Conservation (phyloP, 2,329 filamentous ascomycete species). For the Penicillium sclerotiorum region DNA sequence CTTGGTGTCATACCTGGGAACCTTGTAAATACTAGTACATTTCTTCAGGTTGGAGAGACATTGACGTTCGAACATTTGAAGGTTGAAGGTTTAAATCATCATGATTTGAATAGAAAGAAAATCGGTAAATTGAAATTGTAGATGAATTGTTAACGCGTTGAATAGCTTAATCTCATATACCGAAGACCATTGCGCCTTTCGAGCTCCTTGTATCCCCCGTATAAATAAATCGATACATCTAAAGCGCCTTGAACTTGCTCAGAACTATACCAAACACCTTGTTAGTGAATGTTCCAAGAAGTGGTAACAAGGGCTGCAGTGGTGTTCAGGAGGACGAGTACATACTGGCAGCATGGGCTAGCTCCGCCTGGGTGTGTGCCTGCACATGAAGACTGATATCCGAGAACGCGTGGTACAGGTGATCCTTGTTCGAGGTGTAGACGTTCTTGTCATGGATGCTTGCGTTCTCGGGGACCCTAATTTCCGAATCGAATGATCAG, state of each 20-base stretch:
- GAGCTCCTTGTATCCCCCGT: no score
- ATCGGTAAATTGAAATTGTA: neutral
- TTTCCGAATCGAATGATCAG: constrained; percentile 2
- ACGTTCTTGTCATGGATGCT: constrained; percentile 20
- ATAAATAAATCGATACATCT: neutral
- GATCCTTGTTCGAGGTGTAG: constrained; percentile 23
- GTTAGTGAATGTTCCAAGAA: no score
- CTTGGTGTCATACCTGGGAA: no score
- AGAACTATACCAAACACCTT: constrained; percentile 8
- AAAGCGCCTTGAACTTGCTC: constrained; percentile 22
- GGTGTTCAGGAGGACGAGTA: no score
- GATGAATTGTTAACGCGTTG: neutral
- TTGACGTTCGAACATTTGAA: no score
- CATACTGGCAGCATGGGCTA: constrained; percentile 21
- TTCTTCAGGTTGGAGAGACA: no score
- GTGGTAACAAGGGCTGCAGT: no score
- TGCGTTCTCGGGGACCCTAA: constrained; percentile 21
- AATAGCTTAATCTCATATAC: neutral
- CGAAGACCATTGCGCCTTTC: no score
- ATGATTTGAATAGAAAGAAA: neutral
- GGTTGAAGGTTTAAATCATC: neutral
- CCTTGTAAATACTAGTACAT: no score
- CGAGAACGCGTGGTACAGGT: constrained; percentile 16
- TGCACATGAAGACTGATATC: constrained; percentile 25
- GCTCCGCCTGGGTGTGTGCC: constrained; percentile 17